Percentiles rank a stretch among this genome's conserved stretches.
Evolutionary conservation across 345 rosid species (phyloP).

Genomic region (Lumnitzera racemosa): DNA sequence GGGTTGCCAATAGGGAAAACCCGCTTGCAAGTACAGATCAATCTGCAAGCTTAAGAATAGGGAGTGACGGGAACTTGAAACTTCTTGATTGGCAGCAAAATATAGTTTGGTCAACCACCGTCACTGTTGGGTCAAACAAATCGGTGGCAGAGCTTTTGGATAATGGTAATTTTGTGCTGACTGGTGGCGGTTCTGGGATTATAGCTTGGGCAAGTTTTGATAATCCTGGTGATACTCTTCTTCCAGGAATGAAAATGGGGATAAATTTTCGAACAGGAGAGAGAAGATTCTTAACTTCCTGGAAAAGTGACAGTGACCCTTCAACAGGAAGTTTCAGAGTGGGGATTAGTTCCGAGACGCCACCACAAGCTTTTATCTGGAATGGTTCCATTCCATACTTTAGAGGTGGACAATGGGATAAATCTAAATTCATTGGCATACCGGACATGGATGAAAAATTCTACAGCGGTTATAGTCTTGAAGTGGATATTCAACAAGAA

Average conservation of each 20-base stretch:
- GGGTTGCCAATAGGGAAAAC: slow-evolving; percentile 32
- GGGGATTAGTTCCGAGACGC: slow-evolving; percentile 13
- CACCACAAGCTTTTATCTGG: slow-evolving; percentile 16
- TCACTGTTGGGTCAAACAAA: too few species aligned
- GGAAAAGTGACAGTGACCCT: slow-evolving; percentile 28
- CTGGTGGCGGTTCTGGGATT: too few species aligned
- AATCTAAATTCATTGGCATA: background rate
- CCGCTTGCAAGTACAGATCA: slow-evolving; percentile 15
- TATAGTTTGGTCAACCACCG: too few species aligned
- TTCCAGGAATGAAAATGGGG: slow-evolving; percentile 29
- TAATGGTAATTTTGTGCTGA: too few species aligned
- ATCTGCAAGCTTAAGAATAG: slow-evolving; percentile 13
- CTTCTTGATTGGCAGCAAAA: too few species aligned
- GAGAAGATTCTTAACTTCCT: slow-evolving; percentile 16
- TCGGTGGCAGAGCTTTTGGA: too few species aligned
- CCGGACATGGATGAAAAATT: background rate
- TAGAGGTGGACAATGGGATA: slow-evolving; percentile 11
- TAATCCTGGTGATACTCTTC: slow-evolving; percentile 3
- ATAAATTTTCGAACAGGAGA: slow-evolving; percentile 12
- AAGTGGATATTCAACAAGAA: background rate
- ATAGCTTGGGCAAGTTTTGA: too few species aligned
- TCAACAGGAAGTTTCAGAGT: slow-evolving; percentile 15
- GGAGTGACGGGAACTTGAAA: too few species aligned
- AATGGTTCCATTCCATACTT: background rate
- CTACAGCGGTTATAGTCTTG: background rate